Percentiles rank a stretch among this genome's conserved stretches.
These are phyloP conservation scores for Teunomyces tritomae DNA, from an alignment of 805 yeast species.

Conservation along the genomic window DNA sequence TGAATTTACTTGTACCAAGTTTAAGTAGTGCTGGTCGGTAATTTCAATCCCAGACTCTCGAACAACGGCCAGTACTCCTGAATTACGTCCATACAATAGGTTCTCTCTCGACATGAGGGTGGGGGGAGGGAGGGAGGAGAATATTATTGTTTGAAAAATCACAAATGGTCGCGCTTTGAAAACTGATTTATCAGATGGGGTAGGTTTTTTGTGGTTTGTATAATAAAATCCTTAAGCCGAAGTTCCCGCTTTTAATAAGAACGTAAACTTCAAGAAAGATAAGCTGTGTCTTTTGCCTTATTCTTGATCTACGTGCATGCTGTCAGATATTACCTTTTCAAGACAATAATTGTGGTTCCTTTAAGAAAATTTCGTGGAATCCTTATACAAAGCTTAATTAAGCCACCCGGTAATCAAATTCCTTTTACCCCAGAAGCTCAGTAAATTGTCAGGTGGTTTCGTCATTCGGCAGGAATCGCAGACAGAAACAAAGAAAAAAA, in stretches of 20 bases:
- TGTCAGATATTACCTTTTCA: too few species aligned
- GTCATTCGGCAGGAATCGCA: too few species aligned
- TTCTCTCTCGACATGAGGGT: slow-evolving; percentile 5
- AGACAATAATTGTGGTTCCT: too few species aligned
- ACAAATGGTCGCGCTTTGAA: neutral
- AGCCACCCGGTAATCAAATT: neutral
- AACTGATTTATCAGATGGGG: neutral
- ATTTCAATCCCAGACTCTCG: slow-evolving; percentile 7
- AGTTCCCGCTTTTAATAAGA: neutral
- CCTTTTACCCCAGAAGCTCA: neutral
- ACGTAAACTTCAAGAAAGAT: too few species aligned
- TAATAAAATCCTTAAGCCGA: neutral
- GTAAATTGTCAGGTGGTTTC: too few species aligned
- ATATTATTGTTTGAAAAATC: neutral
- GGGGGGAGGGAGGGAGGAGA: too few species aligned
- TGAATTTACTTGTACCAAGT: neutral
- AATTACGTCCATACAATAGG: slow-evolving; percentile 6
- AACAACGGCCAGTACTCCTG: slow-evolving; percentile 1
- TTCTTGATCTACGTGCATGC: too few species aligned
- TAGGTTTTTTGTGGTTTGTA: neutral
- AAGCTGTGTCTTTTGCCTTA: too few species aligned
- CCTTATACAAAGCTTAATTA: neutral
- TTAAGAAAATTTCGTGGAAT: too few species aligned
- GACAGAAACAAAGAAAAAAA: too few species aligned
- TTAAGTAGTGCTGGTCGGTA: neutral